Evolutionary conservation across 331 rosid species (phyloP).

Genomic region (Rosa hybrid): DNA sequence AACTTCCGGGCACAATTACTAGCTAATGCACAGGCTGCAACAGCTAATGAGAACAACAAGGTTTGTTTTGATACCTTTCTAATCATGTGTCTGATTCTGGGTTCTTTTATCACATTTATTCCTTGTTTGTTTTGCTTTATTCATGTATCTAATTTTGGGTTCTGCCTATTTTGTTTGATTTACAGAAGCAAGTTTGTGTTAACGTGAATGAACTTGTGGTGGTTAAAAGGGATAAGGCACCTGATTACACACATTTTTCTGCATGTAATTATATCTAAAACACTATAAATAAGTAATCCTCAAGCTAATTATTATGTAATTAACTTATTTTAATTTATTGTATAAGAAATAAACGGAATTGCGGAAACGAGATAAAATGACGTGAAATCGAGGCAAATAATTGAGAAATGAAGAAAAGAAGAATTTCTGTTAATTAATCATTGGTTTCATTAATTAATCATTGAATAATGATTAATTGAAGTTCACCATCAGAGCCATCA

Average conservation of each 20-base stretch:
- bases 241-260: not conserved
- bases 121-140: not conserved
- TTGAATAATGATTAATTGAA: too few species aligned
- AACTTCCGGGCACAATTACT: constrained; percentile 84
- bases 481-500: too few species aligned
- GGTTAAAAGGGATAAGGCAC: constrained; percentile 38
- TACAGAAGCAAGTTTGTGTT: constrained; percentile 57
- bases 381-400: too few species aligned
- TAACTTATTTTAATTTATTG: too few species aligned
- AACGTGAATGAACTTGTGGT: constrained; percentile 44
- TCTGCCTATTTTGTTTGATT: not conserved
- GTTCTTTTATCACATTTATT: not conserved
- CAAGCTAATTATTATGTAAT: too few species aligned
- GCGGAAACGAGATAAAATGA: too few species aligned
- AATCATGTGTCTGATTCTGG: not conserved
- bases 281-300: too few species aligned
- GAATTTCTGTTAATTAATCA: too few species aligned
- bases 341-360: too few species aligned
- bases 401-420: too few species aligned
- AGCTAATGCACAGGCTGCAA: constrained; percentile 81
- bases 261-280: too few species aligned
- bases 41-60: constrained; percentile 61
- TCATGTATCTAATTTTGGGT: not conserved
- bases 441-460: too few species aligned
- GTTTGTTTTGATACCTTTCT: constrained; percentile 20